Evolutionary conservation across 768 basidiomycete species (phyloP).

Genomic region (Agrocybe pediades): DNA sequence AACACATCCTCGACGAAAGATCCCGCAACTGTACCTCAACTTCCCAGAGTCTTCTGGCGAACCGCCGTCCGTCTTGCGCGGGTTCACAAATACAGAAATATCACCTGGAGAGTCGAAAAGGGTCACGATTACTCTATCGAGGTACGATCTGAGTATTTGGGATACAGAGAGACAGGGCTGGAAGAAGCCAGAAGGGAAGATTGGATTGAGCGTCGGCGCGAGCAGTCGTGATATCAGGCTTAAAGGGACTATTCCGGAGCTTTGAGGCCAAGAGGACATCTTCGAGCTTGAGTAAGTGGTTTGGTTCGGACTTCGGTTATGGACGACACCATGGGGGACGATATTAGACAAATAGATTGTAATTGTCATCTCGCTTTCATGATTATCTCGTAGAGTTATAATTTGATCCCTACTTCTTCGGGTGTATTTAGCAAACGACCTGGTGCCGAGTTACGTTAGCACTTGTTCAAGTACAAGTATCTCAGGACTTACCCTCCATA

Average conservation of each 20-base stretch:
- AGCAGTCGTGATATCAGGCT: conserved; percentile 68
- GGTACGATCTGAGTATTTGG: conserved; percentile 78
- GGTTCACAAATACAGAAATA: conserved; percentile 64
- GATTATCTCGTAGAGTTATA: not conserved
- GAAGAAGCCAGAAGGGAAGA: conserved; percentile 64
- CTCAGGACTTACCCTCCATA: conserved; percentile 61
- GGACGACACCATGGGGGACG: not conserved
- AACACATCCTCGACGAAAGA: conserved; percentile 33
- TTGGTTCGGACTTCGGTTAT: not conserved
- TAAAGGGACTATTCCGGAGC: conserved; percentile 36
- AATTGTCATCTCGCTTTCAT: not conserved
- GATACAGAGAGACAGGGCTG: conserved; percentile 75
- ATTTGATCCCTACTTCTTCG: conserved; percentile 18
- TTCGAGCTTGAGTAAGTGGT: not conserved
- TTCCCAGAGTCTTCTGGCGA: conserved; percentile 64
- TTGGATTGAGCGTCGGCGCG: conserved; percentile 64
- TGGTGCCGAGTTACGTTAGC: conserved; percentile 7
- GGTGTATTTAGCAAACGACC: conserved; percentile 32
- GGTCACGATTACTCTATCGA: conserved; percentile 60
- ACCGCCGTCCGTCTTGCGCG: conserved; percentile 71
- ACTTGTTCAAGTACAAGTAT: not conserved
- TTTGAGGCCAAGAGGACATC: conserved; percentile 21
- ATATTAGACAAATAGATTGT: not conserved
- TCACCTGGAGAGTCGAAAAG: conserved; percentile 43
- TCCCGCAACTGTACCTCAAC: conserved; percentile 76